Evolutionary conservation across 2,329 filamentous ascomycete genomes (phyloP).

Genomic region (Pyrenophora teres): DNA sequence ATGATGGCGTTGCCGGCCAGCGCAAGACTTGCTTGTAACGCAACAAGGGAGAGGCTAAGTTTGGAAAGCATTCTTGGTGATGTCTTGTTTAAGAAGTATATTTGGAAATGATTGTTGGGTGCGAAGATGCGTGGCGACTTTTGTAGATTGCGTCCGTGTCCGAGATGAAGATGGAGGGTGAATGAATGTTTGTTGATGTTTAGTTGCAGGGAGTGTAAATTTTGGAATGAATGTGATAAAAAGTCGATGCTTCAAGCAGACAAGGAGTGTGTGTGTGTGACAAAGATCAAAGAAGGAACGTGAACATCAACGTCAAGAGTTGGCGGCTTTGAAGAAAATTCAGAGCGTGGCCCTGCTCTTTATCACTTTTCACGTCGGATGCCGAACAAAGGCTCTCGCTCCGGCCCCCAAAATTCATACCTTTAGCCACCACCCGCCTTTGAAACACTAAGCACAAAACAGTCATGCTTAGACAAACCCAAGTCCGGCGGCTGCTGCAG

Average conservation of each 20-base stretch:
- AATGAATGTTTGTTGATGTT: no score
- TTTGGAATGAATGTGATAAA: background rate
- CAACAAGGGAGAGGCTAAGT: constrained; percentile 11
- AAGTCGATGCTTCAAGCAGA: background rate
- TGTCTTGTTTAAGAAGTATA: background rate
- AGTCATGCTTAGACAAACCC: background rate
- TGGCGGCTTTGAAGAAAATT: background rate
- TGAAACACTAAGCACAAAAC: constrained; percentile 12
- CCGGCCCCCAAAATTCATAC: background rate
- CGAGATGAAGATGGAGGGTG: no score
- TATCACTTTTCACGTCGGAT: background rate
- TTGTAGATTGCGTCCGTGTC: no score
- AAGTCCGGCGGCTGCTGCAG: constrained; percentile 7
- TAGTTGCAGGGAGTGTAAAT: no score
- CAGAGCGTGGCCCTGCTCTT: background rate
- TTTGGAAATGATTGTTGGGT: background rate
- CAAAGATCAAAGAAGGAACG: background rate
- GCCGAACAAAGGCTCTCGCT: background rate
- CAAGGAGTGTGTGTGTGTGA: constrained; percentile 4
- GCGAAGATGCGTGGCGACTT: no score
- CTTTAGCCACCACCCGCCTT: background rate
- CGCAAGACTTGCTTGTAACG: constrained; percentile 23
- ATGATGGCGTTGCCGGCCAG: constrained; percentile 30
- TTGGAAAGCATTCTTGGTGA: constrained; percentile 23
- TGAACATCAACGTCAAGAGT: background rate